Percentiles rank a stretch among this genome's conserved stretches.
Conservation (phyloP, 495 filamentous ascomycete genomes). For the Penicillium arizonense region DNA sequence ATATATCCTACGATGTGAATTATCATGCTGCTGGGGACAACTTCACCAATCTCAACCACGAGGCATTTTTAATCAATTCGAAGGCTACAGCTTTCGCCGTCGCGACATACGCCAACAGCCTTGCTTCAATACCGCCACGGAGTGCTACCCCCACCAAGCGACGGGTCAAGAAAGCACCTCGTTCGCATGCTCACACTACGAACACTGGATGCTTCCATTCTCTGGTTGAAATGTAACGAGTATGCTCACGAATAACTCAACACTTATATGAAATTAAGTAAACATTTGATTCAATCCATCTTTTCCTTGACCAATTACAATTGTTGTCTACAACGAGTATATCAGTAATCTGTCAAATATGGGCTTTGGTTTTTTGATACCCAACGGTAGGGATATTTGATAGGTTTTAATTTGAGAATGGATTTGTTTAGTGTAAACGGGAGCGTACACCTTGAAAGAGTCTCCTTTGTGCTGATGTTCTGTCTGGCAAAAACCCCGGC, state of each 20-base stretch:
- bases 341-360: too few species aligned
- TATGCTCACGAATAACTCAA: background rate
- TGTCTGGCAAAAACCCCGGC: too few species aligned
- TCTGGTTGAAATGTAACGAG: constrained; percentile 16
- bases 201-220: constrained; percentile 25
- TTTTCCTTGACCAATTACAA: background rate
- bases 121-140: constrained; percentile 38
- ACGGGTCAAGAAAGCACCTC: constrained; percentile 1
- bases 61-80: constrained; percentile 59
- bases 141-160: constrained; percentile 8
- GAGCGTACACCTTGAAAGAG: too few species aligned
- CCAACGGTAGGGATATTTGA: too few species aligned
- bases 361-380: too few species aligned
- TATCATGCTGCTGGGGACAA: constrained; percentile 62
- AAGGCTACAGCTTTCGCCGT: constrained; percentile 63
- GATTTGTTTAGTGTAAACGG: too few species aligned
- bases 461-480: too few species aligned
- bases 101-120: constrained; percentile 59
- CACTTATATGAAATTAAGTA: background rate
- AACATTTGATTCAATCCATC: background rate
- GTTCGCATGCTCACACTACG: constrained; percentile 15
- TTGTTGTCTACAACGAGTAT: background rate
- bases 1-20: constrained; percentile 58
- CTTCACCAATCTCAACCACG: constrained; percentile 55
- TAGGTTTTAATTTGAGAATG: too few species aligned